Evolutionary conservation across 306 rosid species (phyloP).

Genomic region (Fragaria vesca): DNA sequence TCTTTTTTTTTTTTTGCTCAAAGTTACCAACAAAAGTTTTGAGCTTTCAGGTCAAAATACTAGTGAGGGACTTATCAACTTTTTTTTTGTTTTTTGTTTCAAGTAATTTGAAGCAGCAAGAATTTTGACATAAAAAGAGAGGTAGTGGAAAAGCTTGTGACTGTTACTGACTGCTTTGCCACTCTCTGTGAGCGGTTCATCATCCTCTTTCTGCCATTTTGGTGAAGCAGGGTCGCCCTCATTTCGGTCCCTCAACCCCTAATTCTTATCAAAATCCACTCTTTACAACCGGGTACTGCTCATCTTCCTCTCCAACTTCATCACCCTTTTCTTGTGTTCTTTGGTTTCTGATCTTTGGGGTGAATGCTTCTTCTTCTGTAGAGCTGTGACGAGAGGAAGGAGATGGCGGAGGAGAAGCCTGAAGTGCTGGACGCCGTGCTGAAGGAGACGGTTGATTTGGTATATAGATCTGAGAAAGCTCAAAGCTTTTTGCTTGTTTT

Average conservation of each 20-base stretch:
- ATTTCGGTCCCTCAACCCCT: constrained; percentile 20
- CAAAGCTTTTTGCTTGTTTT: constrained; percentile 15
- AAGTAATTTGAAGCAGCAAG: background rate
- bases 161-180: constrained; percentile 30
- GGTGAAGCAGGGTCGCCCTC: constrained; percentile 22
- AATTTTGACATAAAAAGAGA: background rate
- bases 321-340: constrained; percentile 13
- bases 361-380: constrained; percentile 36
- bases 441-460: constrained; percentile 98
- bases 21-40: background rate
- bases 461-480: constrained; percentile 62
- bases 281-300: constrained; percentile 36
- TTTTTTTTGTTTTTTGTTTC: too few relatives aligned
- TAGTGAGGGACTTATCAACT: background rate
- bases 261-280: constrained; percentile 30
- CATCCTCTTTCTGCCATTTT: constrained; percentile 17
- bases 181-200: constrained; percentile 31
- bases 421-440: constrained; percentile 83
- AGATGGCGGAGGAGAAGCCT: constrained; percentile 80
- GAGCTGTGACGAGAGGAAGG: constrained; percentile 16
- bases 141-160: constrained; percentile 10
- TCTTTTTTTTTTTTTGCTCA: background rate
- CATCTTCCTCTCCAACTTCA: background rate
- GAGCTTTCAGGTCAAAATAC: background rate
- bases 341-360: constrained; percentile 36